phyloP scores from a whole-genome alignment of 2,329 filamentous ascomycete genomes.

The Phialophora chinensis region DNA sequence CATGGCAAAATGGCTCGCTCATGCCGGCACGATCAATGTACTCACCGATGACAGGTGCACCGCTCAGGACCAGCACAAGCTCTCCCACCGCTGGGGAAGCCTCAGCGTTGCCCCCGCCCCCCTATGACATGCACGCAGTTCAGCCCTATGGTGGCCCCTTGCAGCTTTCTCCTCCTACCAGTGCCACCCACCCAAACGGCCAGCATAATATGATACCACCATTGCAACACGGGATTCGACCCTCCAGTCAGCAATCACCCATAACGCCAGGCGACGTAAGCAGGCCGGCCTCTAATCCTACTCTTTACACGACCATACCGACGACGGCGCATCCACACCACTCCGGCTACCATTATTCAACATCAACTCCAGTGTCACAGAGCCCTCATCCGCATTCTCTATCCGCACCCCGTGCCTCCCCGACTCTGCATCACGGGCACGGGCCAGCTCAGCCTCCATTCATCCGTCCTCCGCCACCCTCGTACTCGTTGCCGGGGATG shows the following conservation, averaged over 20 bases:
- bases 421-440: constrained; percentile 56
- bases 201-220: constrained; percentile 32
- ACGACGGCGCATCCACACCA: constrained; percentile 55
- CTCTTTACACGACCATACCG: constrained; percentile 55
- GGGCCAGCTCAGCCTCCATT: constrained; percentile 41
- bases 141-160: constrained; percentile 27
- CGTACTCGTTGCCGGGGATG: constrained; percentile 67
- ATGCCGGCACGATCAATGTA: constrained; percentile 60
- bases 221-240: constrained; percentile 29
- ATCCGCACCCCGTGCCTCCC: constrained; percentile 59
- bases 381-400: constrained; percentile 46
- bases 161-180: constrained; percentile 38
- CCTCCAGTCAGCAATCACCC: constrained; percentile 36
- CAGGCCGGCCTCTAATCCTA: constrained; percentile 63
- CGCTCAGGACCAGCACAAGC: constrained; percentile 59
- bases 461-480: constrained; percentile 53
- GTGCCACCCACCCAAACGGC: constrained; percentile 35
- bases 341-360: constrained; percentile 56
- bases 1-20: constrained; percentile 51
- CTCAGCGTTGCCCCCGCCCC: constrained; percentile 65
- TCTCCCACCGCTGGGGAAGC: constrained; percentile 66
- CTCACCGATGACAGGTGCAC: constrained; percentile 61
- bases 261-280: constrained; percentile 32
- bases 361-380: constrained; percentile 59
- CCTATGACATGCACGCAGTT: constrained; percentile 67